A percentile compares a stretch with the other conserved stretches of the same genome.
These are phyloP conservation scores for Penicillium sumatraense DNA, from an alignment of 2,329 filamentous ascomycete genomes.

Conservation along the genomic window DNA sequence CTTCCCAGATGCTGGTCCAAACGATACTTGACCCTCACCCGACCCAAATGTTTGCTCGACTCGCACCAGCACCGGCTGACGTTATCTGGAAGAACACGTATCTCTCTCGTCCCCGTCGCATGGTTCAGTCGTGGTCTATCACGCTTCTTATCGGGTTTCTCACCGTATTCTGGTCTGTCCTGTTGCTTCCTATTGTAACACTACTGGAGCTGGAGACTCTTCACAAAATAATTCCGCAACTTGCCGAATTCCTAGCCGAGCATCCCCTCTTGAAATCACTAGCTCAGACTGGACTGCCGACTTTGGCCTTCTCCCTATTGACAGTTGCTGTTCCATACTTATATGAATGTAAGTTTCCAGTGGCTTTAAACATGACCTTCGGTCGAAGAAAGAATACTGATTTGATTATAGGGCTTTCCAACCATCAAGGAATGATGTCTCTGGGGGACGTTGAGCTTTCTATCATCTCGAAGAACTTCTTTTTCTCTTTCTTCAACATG, in stretches of 20 bases:
- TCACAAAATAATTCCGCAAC: conserved; percentile 68
- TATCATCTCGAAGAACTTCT: conserved; percentile 97
- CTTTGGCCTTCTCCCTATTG: conserved; percentile 80
- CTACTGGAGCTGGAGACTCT: conserved; percentile 83
- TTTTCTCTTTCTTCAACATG: conserved; percentile 99
- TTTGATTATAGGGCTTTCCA: conserved; percentile 67
- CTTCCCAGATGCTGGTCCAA: conserved; percentile 93
- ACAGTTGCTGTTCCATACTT: conserved; percentile 90
- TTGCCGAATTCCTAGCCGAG: conserved; percentile 69
- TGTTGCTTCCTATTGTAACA: conserved; percentile 78
- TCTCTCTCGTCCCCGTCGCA: conserved; percentile 71
- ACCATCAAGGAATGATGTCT: conserved; percentile 91
- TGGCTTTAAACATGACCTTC: neutral
- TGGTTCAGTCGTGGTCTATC: conserved; percentile 79
- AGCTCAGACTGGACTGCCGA: conserved; percentile 86
- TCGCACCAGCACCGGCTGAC: conserved; percentile 85
- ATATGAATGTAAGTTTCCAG: conserved; percentile 72
- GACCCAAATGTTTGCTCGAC: conserved; percentile 79
- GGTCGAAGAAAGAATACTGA: conserved; percentile 14
- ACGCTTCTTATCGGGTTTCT: conserved; percentile 82
- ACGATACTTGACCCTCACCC: conserved; percentile 90
- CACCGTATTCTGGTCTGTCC: conserved; percentile 84
- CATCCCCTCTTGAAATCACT: conserved; percentile 75
- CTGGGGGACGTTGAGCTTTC: conserved; percentile 93
- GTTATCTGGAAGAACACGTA: conserved; percentile 98